These are phyloP conservation scores for Eucalyptus guilfoylei DNA, from an alignment of 345 rosid genomes.

Conservation along the genomic window DNA sequence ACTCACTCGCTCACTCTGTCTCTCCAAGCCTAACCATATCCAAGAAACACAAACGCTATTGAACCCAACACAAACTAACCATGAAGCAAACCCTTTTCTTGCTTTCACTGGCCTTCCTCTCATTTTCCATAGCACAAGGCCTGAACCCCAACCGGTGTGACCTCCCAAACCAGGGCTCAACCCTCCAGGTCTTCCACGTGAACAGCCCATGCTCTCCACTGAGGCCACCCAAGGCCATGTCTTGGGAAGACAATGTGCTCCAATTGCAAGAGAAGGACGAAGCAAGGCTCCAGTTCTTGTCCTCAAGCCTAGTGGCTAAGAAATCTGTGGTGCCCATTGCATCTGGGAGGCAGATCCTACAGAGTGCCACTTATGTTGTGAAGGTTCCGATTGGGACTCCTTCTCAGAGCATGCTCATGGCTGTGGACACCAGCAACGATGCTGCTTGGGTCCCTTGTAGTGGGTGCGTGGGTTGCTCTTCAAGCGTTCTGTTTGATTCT, in stretches of 20 bases:
- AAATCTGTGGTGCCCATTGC: conserved; percentile 84
- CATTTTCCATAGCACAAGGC: conserved; percentile 6
- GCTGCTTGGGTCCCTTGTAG: conserved; percentile 79
- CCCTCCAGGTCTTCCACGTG: conserved; percentile 68
- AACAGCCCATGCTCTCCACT: conserved; percentile 77
- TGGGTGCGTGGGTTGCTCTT: conserved; percentile 76
- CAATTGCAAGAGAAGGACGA: conserved; percentile 60
- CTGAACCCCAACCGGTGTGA: conserved; percentile 32
- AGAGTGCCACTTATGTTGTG: conserved; percentile 79
- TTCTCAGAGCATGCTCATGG: conserved; percentile 71
- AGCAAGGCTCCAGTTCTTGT: conserved; percentile 47
- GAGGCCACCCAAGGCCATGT: conserved; percentile 31
- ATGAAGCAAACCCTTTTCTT: conserved; percentile 3
- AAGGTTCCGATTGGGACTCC: conserved; percentile 77
- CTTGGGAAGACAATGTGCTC: conserved; percentile 76
- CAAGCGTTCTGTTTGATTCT: conserved; percentile 35
- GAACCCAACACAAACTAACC: not conserved
- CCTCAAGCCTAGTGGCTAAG: conserved; percentile 49
- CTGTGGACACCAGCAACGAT: conserved; percentile 87
- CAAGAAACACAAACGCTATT: not conserved
- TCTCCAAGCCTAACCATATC: not conserved
- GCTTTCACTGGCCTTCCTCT: conserved; percentile 7
- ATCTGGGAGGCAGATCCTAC: conserved; percentile 62
- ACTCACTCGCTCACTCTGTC: not conserved
- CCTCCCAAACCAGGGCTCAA: conserved; percentile 35